phyloP scores from a whole-genome alignment of 2,329 filamentous ascomycete genomes.

The Colletotrichum australisinense region DNA sequence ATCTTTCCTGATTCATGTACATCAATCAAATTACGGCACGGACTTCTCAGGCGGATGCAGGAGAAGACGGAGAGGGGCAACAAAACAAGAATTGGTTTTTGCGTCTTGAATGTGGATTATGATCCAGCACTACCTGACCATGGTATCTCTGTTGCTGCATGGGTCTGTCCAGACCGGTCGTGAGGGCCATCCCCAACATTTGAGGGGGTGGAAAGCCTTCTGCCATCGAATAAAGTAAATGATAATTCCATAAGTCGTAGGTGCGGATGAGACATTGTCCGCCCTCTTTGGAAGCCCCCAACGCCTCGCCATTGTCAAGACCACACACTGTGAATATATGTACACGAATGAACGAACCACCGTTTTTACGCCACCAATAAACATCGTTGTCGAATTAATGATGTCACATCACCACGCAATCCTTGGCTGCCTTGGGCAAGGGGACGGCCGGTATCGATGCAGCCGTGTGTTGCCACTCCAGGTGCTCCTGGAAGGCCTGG shows the following conservation, averaged over 20 bases:
- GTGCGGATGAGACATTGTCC: not conserved
- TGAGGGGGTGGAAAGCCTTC: not conserved
- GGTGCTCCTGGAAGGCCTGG: slow-evolving; percentile 61
- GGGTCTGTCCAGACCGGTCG: slow-evolving; percentile 12
- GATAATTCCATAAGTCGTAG: slow-evolving; percentile 27
- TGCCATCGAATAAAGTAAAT: slow-evolving; percentile 18
- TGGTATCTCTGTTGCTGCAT: slow-evolving; percentile 20
- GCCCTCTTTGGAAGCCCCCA: slow-evolving; percentile 13
- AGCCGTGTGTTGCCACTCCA: slow-evolving; percentile 66
- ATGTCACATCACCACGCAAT: slow-evolving; percentile 60
- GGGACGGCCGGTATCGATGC: slow-evolving; percentile 48
- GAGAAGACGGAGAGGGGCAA: not conserved
- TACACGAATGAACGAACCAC: slow-evolving; percentile 20
- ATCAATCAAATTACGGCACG: slow-evolving; percentile 1
- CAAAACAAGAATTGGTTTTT: slow-evolving; percentile 11
- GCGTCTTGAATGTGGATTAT: slow-evolving; percentile 29
- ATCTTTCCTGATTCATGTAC: not conserved
- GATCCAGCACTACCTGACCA: slow-evolving; percentile 20
- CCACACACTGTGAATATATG: slow-evolving; percentile 2
- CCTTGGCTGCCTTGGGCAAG: slow-evolving; percentile 47
- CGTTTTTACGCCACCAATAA: slow-evolving; percentile 13
- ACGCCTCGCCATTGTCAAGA: slow-evolving; percentile 30
- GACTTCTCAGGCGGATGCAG: not conserved
- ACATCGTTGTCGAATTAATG: slow-evolving; percentile 12
- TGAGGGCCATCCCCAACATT: not conserved